Evolutionary conservation across 306 rosid species (phyloP), one percentile per base, ranked within the genome.

Genomic region (Datisca glomerata): DNA sequence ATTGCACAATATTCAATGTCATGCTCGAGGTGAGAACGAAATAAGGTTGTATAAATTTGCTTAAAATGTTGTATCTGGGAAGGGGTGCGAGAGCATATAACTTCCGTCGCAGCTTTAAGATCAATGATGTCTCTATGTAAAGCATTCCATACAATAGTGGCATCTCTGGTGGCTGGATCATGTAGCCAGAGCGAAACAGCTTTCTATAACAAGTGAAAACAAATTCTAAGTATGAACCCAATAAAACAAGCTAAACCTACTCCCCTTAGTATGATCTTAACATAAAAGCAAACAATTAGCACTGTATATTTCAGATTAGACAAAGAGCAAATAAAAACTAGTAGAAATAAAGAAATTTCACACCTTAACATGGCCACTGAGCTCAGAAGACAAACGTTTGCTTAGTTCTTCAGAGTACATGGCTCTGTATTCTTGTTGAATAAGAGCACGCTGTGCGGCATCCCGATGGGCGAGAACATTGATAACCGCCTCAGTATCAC

Each of bases 111-210:
- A 54, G 78, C 76, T 65, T 61, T 70, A 37, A 78, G 69, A 50
- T 60, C 61, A 15, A 24, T 4, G 3, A 24, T 41, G 23, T 41
- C 48, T 40, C 61, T 49, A 34, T 37, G 34, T 59, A 68, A 41
- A 24, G 77, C 66, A 55, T 73, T 58, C 65, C 27, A 57, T 36
- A 81, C 43, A 24, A 75, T 49, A 1, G 55, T 20, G 3, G 86
- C 94, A 48, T 86, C 96, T 1, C 94, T 72, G n/a, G 67, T 73
- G 0, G 79, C 76, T 13, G 94, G 86, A 63, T 81, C 94, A 43
- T 79, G 66, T 56, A 86, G 60, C 96, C 96, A 86, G 21, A 78
- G 83, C 28, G 75, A 38, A 43, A 86, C 51, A 8, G 92, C 91
- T 46, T 33, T 73, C 93, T 85, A 68, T 8, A 53, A 56, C n/a